phyloP scores from a whole-genome alignment of 257 asterid species.

The Fraxinus quadrangulata region DNA sequence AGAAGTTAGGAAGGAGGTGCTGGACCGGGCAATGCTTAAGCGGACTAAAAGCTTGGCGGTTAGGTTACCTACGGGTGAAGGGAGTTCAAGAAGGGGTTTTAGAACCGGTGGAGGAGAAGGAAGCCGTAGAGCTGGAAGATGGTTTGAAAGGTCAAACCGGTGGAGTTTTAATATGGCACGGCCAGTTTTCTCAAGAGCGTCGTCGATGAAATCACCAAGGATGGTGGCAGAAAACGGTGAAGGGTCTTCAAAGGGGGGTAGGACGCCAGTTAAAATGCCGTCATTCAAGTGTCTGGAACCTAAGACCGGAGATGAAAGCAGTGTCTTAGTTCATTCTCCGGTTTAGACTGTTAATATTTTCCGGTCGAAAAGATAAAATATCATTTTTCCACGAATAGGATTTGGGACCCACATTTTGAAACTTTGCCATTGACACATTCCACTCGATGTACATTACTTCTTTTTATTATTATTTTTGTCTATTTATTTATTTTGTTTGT shows the following conservation, averaged over 20 bases:
- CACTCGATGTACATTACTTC: too few species aligned
- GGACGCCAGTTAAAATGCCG: constrained; percentile 45
- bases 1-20: constrained; percentile 65
- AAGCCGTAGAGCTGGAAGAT: constrained; percentile 48
- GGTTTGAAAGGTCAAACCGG: constrained; percentile 37
- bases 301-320: constrained; percentile 52
- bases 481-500: too few species aligned
- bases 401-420: neutral
- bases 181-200: constrained; percentile 61
- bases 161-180: constrained; percentile 55
- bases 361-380: neutral
- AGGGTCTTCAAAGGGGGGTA: constrained; percentile 36
- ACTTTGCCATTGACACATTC: too few species aligned
- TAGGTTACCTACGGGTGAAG: constrained; percentile 35
- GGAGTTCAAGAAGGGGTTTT: constrained; percentile 50
- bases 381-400: neutral
- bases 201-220: constrained; percentile 57
- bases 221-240: constrained; percentile 49
- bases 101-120: constrained; percentile 55
- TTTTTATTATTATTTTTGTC: too few species aligned
- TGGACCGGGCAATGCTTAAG: constrained; percentile 59
- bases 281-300: constrained; percentile 78
- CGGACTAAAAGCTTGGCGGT: constrained; percentile 49
- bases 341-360: constrained; percentile 27
- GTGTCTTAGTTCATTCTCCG: constrained; percentile 41